Conservation (phyloP, 257 asterid genomes). For the Cordia subcordata region DNA sequence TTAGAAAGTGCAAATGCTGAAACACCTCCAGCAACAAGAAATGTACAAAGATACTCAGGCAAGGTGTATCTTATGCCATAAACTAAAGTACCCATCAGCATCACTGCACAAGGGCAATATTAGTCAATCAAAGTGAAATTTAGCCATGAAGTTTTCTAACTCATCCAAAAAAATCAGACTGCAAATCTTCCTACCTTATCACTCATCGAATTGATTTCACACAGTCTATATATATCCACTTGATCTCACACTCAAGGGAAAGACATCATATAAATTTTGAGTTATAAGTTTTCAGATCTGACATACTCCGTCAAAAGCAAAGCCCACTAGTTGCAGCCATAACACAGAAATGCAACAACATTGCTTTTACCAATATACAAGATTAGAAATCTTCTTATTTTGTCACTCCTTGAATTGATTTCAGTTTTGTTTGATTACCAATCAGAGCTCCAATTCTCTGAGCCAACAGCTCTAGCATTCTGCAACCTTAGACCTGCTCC, state of each 20-base stretch:
- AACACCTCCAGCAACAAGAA: constrained; percentile 98
- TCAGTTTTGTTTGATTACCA: not conserved
- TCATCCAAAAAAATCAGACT: not conserved
- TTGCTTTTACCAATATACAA: too few species aligned
- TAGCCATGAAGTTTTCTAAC: not conserved
- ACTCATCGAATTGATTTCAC: not conserved
- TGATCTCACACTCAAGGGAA: too few species aligned
- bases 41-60: constrained; percentile 84
- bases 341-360: too few species aligned
- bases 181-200: too few species aligned
- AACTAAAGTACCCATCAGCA: constrained; percentile 94
- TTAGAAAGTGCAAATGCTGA: constrained; percentile 86
- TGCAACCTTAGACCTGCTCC: too few species aligned
- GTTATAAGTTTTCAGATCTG: too few species aligned
- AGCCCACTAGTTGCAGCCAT: too few species aligned
- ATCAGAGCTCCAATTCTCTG: not conserved
- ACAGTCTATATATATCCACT: too few species aligned
- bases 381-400: too few species aligned
- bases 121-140: not conserved
- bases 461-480: too few species aligned
- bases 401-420: not conserved
- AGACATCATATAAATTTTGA: too few species aligned
- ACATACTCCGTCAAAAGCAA: too few species aligned
- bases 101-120: constrained; percentile 55
- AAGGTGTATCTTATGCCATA: constrained; percentile 84